Evolutionary conservation across 1,284 basidiomycete genomes (phyloP), one percentile per base, ranked within the genome.

Genomic region (Microbotryomycetes sp.): DNA sequence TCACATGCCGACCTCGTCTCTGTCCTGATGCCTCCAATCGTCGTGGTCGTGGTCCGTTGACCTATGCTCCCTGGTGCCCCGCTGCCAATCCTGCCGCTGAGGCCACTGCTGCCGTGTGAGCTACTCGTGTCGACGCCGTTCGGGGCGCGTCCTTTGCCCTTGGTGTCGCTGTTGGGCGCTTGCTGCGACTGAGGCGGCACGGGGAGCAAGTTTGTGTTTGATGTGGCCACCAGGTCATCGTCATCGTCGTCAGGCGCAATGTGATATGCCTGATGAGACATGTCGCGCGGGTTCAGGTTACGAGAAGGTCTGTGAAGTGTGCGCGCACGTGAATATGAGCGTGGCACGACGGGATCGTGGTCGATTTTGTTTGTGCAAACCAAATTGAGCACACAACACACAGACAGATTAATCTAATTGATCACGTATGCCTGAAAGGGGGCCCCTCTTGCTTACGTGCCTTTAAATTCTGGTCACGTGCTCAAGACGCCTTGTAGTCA

Each of bases 11-110:
- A 88, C 87, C 91, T 82, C 56, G 88, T 89, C 76, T 96, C 91
- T 3, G 91, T 84, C 66, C 82, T 82, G 54, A 96, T 81, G n/a
- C 90, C 91, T 21, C 87, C 89, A 16, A 91, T 55, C 23, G 61
- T 62, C 18, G 58, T 63, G 31, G 63, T 56, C 51, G 62, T 61
- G 4, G 54, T 54, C 45, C 66, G 28, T 15, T 62, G 50, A 0
- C 66, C 63, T 0, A 55, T 48, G 0, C 23, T 29, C 11, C 56
- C 54, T 2, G 45, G 26, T 1, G 49, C 35, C 0, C 46, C 45
- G 30, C 56, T 51, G 5, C 66, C 66, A 21, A 68, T 68, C 29
- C 57, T 51, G 0, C 66, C 66, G 6, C 61, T 60, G 24, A 65
- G 52, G 9, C 35, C 35, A 41, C 18, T 41, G 11, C 11, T 41